Evolutionary conservation across 1,284 basidiomycete species (phyloP), one percentile per base, ranked within the genome.

Genomic region (Ganoderma lingzhi): DNA sequence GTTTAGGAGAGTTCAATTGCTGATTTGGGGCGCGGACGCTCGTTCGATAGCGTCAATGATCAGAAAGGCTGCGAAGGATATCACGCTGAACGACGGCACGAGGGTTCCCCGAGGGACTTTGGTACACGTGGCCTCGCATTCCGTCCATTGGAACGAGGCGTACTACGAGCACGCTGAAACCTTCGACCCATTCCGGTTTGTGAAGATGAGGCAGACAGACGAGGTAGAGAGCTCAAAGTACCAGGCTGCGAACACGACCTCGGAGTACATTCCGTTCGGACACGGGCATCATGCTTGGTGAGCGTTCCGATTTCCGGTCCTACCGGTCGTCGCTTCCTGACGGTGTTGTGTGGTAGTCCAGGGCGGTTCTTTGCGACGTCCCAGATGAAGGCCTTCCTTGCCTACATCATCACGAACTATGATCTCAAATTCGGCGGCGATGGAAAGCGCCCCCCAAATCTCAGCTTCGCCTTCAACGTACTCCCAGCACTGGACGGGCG

Each of bases 181-280:
- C 3, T 87, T 85, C 73, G 71, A 85, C 68, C 78, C 84, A 0
- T 85, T 85, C 71, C 81, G 85, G 17, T 88, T 86, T 74, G 77
- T 82, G 12, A 81, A 83, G 37, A 71, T 82, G 66, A 77, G 81
- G 59, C 76, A 78, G 19, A 44, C 15, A 17, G 42, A 17, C 2
- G 15, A 15, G 9, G 14, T 44, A 15, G 68, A 73, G 63, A 9
- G 66, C 64, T 59, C 63, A 23, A 76, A 71, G 61, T 71, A 78
- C 56, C 76, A 76, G 60, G 75, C 80, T 65, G 79, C 81, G 14
- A 78, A 80, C 6, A 79, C 81, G 1, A 76, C 76, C 51, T 62
- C 53, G 15, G 73, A 75, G n/a, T 74, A 72, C 56, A 12, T 78
- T 3, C 8, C 71, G 6, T 78, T 76, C 41, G 78, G 78, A 9